A percentile compares a stretch with the other conserved stretches of the same genome.
Conservation (phyloP, 202 grass and related monocot genomes). For the Eragrostis tef region DNA sequence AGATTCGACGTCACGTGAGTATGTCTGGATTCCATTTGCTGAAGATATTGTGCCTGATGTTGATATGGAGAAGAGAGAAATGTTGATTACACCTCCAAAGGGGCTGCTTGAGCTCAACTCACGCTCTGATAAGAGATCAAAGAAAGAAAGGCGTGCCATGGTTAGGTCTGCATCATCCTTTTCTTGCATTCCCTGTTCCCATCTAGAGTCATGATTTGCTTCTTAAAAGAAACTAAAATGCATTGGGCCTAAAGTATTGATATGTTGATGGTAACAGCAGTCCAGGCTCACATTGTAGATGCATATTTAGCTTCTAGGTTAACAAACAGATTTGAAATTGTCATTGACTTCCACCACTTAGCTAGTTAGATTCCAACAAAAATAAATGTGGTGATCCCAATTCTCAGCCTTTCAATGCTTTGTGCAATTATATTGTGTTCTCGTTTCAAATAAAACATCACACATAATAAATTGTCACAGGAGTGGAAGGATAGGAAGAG, state of each 20-base stretch:
- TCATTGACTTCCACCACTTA: background rate
- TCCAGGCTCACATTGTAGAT: slow-evolving; percentile 12
- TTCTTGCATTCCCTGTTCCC: slow-evolving; percentile 50
- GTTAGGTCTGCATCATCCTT: slow-evolving; percentile 78
- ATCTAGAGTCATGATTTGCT: slow-evolving; percentile 22
- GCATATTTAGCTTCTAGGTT: slow-evolving; percentile 19
- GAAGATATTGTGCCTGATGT: slow-evolving; percentile 89
- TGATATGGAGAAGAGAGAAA: slow-evolving; percentile 76
- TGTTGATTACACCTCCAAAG: slow-evolving; percentile 92
- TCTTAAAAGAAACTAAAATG: slow-evolving; percentile 21
- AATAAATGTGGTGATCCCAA: slow-evolving; percentile 6
- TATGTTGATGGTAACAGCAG: slow-evolving; percentile 23
- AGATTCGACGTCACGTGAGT: slow-evolving; percentile 50
- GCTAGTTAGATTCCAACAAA: slow-evolving; percentile 18
- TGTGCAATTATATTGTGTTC: background rate
- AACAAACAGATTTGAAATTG: background rate
- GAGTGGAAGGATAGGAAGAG: slow-evolving; percentile 96
- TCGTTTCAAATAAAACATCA: slow-evolving; percentile 34
- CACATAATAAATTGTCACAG: slow-evolving; percentile 46
- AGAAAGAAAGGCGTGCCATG: slow-evolving; percentile 90
- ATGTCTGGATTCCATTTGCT: slow-evolving; percentile 91
- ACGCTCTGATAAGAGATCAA: slow-evolving; percentile 69
- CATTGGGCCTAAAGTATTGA: background rate
- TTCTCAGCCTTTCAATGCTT: slow-evolving; percentile 9
- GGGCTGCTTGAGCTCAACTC: slow-evolving; percentile 88